Conservation (phyloP, 1,139 yeast species). For the Nakaseomyces sp. region DNA sequence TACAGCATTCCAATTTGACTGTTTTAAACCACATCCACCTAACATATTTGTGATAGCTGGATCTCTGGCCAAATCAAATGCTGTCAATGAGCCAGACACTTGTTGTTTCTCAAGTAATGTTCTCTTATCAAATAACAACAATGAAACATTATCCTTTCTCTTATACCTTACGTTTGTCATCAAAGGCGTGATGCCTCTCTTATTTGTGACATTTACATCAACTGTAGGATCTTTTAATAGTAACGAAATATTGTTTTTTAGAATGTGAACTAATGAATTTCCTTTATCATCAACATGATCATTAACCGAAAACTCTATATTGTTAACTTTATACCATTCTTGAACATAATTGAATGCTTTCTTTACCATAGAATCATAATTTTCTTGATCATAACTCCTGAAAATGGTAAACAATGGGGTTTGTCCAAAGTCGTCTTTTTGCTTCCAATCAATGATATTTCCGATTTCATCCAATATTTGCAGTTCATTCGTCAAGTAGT, state of each 20-base stretch:
- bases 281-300: constrained; percentile 69
- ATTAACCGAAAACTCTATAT: constrained; percentile 34
- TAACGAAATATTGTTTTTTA: constrained; percentile 40
- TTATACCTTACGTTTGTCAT: constrained; percentile 65
- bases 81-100: constrained; percentile 32
- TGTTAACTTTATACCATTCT: constrained; percentile 33
- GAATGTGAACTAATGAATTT: constrained; percentile 67
- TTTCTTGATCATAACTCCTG: constrained; percentile 71
- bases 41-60: constrained; percentile 15
- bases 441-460: constrained; percentile 55
- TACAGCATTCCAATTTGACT: constrained; percentile 12
- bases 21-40: constrained; percentile 13
- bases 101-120: constrained; percentile 38
- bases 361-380: constrained; percentile 45
- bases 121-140: constrained; percentile 39
- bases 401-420: constrained; percentile 75
- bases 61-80: constrained; percentile 48
- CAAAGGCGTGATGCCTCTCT: constrained; percentile 56
- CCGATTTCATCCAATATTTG: constrained; percentile 50
- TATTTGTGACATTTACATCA: constrained; percentile 58
- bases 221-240: constrained; percentile 36
- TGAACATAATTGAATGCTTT: constrained; percentile 41
- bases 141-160: constrained; percentile 48
- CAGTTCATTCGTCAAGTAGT: constrained; percentile 57
- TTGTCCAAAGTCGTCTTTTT: constrained; percentile 57